Conservation (phyloP, 345 rosid species). For the Bretschneidera sinensis region DNA sequence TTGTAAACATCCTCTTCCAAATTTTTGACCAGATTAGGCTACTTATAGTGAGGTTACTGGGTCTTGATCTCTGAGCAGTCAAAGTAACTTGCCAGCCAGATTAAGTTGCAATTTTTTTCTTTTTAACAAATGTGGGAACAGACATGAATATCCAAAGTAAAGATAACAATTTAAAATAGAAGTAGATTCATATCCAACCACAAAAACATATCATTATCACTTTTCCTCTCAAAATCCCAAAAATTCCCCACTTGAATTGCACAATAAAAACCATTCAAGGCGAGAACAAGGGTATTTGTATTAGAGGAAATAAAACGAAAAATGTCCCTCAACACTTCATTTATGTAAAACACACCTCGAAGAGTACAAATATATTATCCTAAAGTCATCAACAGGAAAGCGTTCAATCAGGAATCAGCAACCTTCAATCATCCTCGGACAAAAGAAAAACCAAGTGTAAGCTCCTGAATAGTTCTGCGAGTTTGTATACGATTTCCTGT, state of each 20-base stretch:
- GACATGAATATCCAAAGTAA: too few relatives aligned
- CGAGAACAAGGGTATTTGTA: slow-evolving; percentile 9
- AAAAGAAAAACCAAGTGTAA: slow-evolving; percentile 15
- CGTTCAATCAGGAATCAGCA: slow-evolving; percentile 20
- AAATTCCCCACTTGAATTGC: slow-evolving; percentile 39
- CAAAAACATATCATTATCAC: background rate
- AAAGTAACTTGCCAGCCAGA: too few relatives aligned
- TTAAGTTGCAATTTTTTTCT: too few relatives aligned
- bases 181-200: slow-evolving; percentile 2
- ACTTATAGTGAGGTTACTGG: too few relatives aligned
- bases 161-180: background rate
- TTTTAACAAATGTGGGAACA: too few relatives aligned
- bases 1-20: too few relatives aligned
- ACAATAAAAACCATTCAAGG: too few relatives aligned
- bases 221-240: slow-evolving; percentile 5
- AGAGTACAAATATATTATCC: slow-evolving; percentile 23
- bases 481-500: background rate
- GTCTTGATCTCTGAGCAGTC: too few relatives aligned
- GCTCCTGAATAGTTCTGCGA: slow-evolving; percentile 10
- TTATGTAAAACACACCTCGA: slow-evolving; percentile 20
- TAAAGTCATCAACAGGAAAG: slow-evolving; percentile 13
- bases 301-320: slow-evolving; percentile 3
- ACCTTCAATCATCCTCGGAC: slow-evolving; percentile 12
- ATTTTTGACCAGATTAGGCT: too few relatives aligned
- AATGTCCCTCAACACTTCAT: slow-evolving; percentile 16